phyloP scores from a whole-genome alignment of 2,329 filamentous ascomycete genomes.

The Calcarisporium arbuscula region DNA sequence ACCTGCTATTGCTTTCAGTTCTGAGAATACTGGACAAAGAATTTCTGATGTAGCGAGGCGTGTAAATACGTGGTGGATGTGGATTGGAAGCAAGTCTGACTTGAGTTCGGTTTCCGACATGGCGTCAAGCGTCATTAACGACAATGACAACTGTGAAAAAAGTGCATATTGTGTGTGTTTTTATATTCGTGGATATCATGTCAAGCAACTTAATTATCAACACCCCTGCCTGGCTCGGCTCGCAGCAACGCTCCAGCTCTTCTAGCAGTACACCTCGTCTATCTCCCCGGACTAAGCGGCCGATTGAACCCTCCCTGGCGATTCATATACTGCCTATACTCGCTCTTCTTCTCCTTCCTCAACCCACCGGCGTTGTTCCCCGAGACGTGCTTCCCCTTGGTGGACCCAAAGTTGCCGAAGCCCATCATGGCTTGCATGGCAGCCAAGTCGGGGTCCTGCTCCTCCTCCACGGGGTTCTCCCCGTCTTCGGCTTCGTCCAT shows the following conservation, averaged over 20 bases:
- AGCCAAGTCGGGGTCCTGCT: slow-evolving; percentile 60
- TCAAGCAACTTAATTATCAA: no score
- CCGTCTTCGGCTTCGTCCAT: slow-evolving; percentile 2
- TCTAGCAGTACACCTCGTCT: no score
- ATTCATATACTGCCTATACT: slow-evolving; percentile 98
- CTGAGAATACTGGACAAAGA: no score
- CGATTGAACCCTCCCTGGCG: slow-evolving; percentile 75
- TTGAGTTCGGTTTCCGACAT: no score
- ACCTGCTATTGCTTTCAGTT: neutral
- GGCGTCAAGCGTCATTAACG: no score
- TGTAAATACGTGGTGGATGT: no score
- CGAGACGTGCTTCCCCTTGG: slow-evolving; percentile 80
- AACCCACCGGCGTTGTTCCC: slow-evolving; percentile 82
- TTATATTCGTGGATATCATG: no score
- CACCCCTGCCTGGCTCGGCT: no score
- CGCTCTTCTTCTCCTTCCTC: slow-evolving; percentile 85
- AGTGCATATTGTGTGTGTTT: no score
- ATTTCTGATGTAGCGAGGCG: no score
- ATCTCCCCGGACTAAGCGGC: slow-evolving; percentile 57
- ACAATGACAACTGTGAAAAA: no score
- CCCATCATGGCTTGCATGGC: slow-evolving; percentile 86
- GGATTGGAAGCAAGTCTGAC: no score
- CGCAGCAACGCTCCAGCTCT: neutral
- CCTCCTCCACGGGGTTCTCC: slow-evolving; percentile 23
- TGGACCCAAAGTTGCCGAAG: slow-evolving; percentile 77